phyloP scores from a whole-genome alignment of 257 asterid genomes.

The Henckelia pumila region DNA sequence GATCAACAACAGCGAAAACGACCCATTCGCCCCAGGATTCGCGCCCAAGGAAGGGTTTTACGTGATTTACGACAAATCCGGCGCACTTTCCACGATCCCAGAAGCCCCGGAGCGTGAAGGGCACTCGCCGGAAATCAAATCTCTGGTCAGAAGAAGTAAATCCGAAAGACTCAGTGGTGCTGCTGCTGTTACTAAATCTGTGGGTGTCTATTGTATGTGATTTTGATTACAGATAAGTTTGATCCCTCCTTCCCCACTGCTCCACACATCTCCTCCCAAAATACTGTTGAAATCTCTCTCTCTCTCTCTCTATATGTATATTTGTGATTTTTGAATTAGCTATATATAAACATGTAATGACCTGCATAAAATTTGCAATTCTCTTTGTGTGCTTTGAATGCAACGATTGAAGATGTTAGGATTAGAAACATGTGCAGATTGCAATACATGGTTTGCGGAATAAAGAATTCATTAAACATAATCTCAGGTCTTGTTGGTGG shows the following conservation, averaged over 20 bases:
- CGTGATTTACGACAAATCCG: slow-evolving; percentile 37
- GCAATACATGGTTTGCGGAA: too few species aligned
- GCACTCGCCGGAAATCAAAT: slow-evolving; percentile 56
- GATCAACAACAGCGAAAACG: not conserved
- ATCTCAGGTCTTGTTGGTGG: too few species aligned
- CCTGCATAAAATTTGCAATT: not conserved
- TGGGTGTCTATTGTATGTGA: slow-evolving; percentile 60
- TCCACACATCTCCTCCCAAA: not conserved
- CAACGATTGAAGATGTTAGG: too few species aligned
- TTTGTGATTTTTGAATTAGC: not conserved
- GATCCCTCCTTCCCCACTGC: not conserved
- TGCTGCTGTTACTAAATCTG: slow-evolving; percentile 15
- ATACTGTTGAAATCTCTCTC: not conserved
- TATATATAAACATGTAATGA: not conserved
- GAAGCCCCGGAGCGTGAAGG: slow-evolving; percentile 57
- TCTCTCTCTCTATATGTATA: too few species aligned
- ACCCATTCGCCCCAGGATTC: not conserved
- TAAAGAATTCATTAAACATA: too few species aligned
- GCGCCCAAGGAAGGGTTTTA: slow-evolving; percentile 37
- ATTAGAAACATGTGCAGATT: too few species aligned
- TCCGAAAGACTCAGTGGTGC: slow-evolving; percentile 45
- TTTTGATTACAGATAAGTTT: not conserved
- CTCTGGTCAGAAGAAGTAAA: slow-evolving; percentile 55
- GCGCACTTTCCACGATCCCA: slow-evolving; percentile 54
- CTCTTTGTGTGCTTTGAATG: too few species aligned